phyloP scores from a whole-genome alignment of 805 yeast genomes.

The Candida ficus region DNA sequence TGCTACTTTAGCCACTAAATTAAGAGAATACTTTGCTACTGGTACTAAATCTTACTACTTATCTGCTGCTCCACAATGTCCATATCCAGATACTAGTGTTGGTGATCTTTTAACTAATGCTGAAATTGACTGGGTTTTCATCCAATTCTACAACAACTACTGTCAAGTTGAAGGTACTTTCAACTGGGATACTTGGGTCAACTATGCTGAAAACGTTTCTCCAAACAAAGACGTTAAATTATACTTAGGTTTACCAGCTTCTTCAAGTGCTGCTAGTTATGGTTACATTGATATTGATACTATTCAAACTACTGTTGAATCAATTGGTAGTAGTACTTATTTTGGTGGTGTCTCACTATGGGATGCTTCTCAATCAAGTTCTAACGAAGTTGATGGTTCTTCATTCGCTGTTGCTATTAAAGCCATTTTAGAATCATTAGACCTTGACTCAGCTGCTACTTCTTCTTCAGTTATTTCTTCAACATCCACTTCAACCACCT shows the following conservation, averaged over 20 bases:
- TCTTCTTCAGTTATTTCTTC: conserved; percentile 4
- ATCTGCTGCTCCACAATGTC: conserved; percentile 93
- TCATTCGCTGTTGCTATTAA: conserved; percentile 41
- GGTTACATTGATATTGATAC: conserved; percentile 47
- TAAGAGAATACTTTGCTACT: conserved; percentile 47
- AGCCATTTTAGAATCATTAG: conserved; percentile 29
- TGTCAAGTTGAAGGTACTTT: conserved; percentile 54
- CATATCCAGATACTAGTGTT: conserved; percentile 70
- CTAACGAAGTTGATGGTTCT: conserved; percentile 39
- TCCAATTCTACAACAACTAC: conserved; percentile 87
- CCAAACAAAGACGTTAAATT: conserved; percentile 68
- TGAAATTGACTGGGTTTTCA: conserved; percentile 71
- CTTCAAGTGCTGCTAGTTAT: conserved; percentile 50
- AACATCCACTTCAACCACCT: conserved; percentile 1
- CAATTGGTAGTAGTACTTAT: conserved; percentile 61
- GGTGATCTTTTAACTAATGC: conserved; percentile 56
- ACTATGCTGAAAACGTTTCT: conserved; percentile 51
- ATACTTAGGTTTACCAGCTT: conserved; percentile 73
- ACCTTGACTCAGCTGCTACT: conserved; percentile 4
- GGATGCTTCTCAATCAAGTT: conserved; percentile 80
- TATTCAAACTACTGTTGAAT: conserved; percentile 49
- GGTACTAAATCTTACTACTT: conserved; percentile 62
- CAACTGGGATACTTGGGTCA: conserved; percentile 71
- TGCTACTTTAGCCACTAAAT: conserved; percentile 51
- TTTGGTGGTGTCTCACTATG: conserved; percentile 90